Percentiles rank a stretch among this genome's conserved stretches.
These are phyloP conservation scores for Colletotrichum simmondsii DNA, from an alignment of 2,329 filamentous ascomycete species.

Conservation along the genomic window DNA sequence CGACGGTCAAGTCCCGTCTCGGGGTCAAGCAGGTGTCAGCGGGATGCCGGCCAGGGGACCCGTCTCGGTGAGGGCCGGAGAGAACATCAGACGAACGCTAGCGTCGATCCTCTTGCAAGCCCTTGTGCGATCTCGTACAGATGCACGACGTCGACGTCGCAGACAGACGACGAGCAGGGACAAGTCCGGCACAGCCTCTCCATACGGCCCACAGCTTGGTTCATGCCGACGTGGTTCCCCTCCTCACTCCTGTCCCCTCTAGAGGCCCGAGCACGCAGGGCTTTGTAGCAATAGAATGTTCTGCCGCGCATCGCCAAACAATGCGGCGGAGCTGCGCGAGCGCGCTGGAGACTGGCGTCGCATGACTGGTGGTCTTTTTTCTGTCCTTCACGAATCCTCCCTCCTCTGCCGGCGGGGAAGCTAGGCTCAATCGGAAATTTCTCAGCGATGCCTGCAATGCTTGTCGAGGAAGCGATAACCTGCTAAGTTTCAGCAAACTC, in stretches of 20 bases:
- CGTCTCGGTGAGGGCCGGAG: slow-evolving; percentile 21
- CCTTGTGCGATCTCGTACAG: slow-evolving; percentile 22
- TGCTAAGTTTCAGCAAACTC: slow-evolving; percentile 27
- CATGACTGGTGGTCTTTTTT: slow-evolving; percentile 16
- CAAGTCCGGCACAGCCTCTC: slow-evolving; percentile 17
- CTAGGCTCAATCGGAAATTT: slow-evolving; percentile 23
- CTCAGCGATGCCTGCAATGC: slow-evolving; percentile 26
- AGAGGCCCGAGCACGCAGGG: slow-evolving; percentile 18
- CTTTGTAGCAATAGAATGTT: background rate
- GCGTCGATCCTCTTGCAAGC: slow-evolving; percentile 25
- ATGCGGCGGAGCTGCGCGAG: slow-evolving; percentile 18
- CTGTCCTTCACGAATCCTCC: background rate
- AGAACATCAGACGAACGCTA: slow-evolving; percentile 31
- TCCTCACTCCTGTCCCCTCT: background rate
- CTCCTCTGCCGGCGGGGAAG: slow-evolving; percentile 7
- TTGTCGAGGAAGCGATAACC: slow-evolving; percentile 28
- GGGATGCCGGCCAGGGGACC: slow-evolving; percentile 23
- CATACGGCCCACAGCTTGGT: slow-evolving; percentile 16
- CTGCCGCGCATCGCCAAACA: slow-evolving; percentile 20
- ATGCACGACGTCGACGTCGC: slow-evolving; percentile 29
- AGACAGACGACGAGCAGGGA: slow-evolving; percentile 24
- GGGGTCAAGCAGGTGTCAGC: slow-evolving; percentile 26
- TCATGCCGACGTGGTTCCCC: slow-evolving; percentile 23
- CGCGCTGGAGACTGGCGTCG: background rate
- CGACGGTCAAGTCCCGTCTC: slow-evolving; percentile 20